phyloP scores from a whole-genome alignment of 2,329 filamentous ascomycete genomes.

The Pseudopyrenochaeta lycopersici region DNA sequence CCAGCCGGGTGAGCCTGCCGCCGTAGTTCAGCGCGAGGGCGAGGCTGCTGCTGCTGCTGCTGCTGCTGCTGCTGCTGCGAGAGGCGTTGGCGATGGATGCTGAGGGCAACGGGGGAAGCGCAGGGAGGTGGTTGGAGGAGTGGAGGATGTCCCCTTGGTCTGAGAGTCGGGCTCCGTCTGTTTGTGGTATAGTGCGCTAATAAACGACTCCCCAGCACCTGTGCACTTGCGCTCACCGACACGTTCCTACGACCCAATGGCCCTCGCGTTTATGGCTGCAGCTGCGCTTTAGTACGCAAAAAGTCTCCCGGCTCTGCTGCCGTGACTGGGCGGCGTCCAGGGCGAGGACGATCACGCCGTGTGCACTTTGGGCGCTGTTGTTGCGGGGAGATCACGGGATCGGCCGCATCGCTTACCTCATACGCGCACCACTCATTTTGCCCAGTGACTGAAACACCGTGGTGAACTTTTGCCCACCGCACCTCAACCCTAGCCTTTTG shows the following conservation, averaged over 20 bases:
- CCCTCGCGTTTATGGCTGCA: not conserved
- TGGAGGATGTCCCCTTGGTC: conserved; percentile 16
- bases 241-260: not conserved
- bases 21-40: conserved; percentile 36
- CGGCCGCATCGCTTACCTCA: conserved; percentile 24
- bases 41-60: conserved; percentile 31
- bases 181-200: conserved; percentile 16
- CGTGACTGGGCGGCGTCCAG: not conserved
- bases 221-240: conserved; percentile 6
- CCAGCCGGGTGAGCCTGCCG: conserved; percentile 38
- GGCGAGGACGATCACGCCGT: not conserved
- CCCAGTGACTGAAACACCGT: conserved; percentile 16
- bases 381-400: not conserved
- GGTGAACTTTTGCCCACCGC: conserved; percentile 27
- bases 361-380: not conserved
- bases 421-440: conserved; percentile 26
- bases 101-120: conserved; percentile 32
- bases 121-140: conserved; percentile 32
- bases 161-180: conserved; percentile 12
- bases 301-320: not conserved
- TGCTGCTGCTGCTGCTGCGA: conserved; percentile 17
- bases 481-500: conserved; percentile 21
- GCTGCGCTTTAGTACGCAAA: not conserved
- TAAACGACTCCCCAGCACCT: conserved; percentile 2
- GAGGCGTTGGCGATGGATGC: conserved; percentile 30